Percentiles rank a stretch among this genome's conserved stretches.
Evolutionary conservation across 2,329 filamentous ascomycete genomes (phyloP).

Genomic region (Gyromitra esculenta): DNA sequence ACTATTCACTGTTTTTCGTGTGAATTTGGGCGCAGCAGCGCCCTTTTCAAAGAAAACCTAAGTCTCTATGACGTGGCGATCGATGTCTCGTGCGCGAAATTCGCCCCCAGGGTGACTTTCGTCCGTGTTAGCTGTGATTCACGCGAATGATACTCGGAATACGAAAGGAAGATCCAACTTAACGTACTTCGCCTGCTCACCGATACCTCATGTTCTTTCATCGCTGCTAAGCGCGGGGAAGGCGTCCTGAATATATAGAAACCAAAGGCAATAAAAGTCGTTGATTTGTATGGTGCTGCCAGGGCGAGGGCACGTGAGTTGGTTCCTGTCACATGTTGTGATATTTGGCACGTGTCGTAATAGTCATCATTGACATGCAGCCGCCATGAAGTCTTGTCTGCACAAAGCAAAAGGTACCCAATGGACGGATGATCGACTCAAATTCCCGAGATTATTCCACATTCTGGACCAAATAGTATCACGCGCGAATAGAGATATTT

Average conservation of each 20-base stretch:
- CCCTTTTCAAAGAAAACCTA: background rate
- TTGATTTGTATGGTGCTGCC: background rate
- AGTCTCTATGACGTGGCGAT: slow-evolving; percentile 33
- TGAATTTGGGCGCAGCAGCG: slow-evolving; percentile 2
- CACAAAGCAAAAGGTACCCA: background rate
- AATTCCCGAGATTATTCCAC: background rate
- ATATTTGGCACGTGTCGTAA: slow-evolving; percentile 31
- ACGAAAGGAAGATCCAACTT: slow-evolving; percentile 15
- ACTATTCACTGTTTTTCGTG: slow-evolving; percentile 4
- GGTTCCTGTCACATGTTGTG: slow-evolving; percentile 19
- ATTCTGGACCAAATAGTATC: background rate
- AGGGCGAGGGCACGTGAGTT: slow-evolving; percentile 19
- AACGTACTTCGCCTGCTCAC: slow-evolving; percentile 33
- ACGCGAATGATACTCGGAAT: slow-evolving; percentile 11
- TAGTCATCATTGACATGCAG: background rate
- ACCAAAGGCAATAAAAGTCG: slow-evolving; percentile 1
- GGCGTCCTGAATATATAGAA: slow-evolving; percentile 38
- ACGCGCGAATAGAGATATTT: background rate
- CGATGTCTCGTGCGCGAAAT: slow-evolving; percentile 34
- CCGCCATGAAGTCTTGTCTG: background rate
- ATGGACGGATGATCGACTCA: slow-evolving; percentile 21
- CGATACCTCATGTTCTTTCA: slow-evolving; percentile 14
- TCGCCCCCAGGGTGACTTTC: slow-evolving; percentile 7
- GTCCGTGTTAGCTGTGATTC: slow-evolving; percentile 28
- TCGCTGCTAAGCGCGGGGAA: slow-evolving; percentile 5